phyloP scores from a whole-genome alignment of 1,139 yeast species.

The Meyerozyma sp. region DNA sequence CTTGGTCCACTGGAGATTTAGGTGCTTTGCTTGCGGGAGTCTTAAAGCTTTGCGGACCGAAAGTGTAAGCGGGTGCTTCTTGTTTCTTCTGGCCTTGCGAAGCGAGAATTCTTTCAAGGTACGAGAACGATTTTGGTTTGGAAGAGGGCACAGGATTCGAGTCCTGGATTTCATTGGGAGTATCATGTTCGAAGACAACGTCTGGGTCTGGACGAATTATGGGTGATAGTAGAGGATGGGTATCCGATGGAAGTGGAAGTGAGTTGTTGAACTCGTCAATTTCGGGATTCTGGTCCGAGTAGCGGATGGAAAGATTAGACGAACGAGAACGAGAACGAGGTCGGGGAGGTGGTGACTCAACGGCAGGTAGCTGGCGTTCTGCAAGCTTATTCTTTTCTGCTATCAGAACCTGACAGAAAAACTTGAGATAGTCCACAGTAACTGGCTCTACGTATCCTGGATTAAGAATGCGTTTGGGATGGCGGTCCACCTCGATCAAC shows the following conservation, averaged over 20 bases:
- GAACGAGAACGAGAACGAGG: no score
- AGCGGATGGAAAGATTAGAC: background rate
- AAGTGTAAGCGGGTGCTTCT: background rate
- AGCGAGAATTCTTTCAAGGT: constrained; percentile 26
- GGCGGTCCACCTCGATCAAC: constrained; percentile 13
- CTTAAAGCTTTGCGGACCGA: constrained; percentile 1
- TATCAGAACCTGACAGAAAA: constrained; percentile 29
- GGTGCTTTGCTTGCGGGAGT: background rate
- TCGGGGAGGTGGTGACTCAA: no score
- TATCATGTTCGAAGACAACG: background rate
- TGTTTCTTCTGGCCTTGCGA: constrained; percentile 11
- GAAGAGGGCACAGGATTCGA: background rate
- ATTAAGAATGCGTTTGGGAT: constrained; percentile 14
- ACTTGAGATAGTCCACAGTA: constrained; percentile 33
- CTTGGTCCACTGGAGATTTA: constrained; percentile 3
- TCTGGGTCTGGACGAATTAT: constrained; percentile 3
- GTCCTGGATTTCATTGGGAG: background rate
- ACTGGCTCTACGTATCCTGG: constrained; percentile 34
- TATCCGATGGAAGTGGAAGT: constrained; percentile 19
- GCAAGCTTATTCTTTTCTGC: constrained; percentile 12
- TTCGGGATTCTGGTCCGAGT: background rate
- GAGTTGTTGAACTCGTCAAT: constrained; percentile 19
- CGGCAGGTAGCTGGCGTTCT: no score
- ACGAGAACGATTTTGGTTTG: constrained; percentile 12
- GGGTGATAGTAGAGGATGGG: constrained; percentile 9